Conservation (phyloP, 2,329 filamentous ascomycete species). For the Beauveria sp. region DNA sequence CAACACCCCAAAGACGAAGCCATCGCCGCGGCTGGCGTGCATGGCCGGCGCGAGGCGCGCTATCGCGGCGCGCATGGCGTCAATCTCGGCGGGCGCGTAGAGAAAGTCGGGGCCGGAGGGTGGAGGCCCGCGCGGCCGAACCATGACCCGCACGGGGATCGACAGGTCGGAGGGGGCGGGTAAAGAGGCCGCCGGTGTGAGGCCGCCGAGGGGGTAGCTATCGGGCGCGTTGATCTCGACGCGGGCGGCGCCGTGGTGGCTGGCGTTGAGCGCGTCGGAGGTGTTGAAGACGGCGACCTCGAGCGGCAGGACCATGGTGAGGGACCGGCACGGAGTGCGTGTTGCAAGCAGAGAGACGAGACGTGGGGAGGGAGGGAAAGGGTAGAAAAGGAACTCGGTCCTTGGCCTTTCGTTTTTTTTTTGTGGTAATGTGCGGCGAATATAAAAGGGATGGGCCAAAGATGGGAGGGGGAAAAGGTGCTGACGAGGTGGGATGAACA, state of each 20-base stretch:
- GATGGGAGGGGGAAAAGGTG: background rate
- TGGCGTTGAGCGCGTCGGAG: conserved; percentile 30
- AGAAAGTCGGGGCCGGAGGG: conserved; percentile 34
- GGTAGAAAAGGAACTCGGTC: too few species aligned
- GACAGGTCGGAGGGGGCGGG: conserved; percentile 18
- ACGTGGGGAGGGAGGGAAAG: too few species aligned
- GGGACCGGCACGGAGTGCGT: background rate
- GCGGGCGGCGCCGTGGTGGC: conserved; percentile 36
- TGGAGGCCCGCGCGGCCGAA: conserved; percentile 35
- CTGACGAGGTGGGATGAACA: too few species aligned
- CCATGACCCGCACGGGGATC: conserved; percentile 44
- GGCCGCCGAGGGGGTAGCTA: conserved; percentile 43
- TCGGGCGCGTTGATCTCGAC: conserved; percentile 46
- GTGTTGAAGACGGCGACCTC: conserved; percentile 49
- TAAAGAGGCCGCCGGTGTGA: conserved; percentile 39
- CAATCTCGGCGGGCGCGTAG: conserved; percentile 38
- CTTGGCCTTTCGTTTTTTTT: background rate
- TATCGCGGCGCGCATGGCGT: conserved; percentile 35
- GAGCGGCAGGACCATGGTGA: conserved; percentile 24
- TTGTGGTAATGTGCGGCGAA: background rate
- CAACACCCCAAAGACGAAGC: conserved; percentile 49
- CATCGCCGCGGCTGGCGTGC: conserved; percentile 36
- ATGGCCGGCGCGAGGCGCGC: conserved; percentile 30
- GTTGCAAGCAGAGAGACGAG: background rate
- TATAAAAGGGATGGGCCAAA: background rate